phyloP scores from a whole-genome alignment of 257 asterid species.

The Solanum arcanum region DNA sequence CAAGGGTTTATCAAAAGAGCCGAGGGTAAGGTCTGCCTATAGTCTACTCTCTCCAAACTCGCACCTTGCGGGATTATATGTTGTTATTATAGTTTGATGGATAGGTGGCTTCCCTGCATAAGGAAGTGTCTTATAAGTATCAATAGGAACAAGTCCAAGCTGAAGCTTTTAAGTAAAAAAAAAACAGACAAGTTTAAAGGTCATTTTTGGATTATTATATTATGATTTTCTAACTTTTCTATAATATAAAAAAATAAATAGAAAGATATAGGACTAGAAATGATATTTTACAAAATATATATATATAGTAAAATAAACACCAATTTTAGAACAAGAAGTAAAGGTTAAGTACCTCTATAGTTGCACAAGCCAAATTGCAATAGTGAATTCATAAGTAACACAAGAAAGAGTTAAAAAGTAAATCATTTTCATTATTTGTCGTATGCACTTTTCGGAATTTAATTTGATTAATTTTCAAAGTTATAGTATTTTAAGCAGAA shows the following conservation, averaged over 20 bases:
- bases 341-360: no score
- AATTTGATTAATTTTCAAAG: no score
- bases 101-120: not conserved
- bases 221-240: not conserved
- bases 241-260: no score
- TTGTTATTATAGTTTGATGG: not conserved
- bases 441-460: fast-evolving
- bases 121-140: not conserved
- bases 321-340: not conserved
- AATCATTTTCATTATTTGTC: not conserved
- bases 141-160: not conserved
- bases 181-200: not conserved
- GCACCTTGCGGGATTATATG: not conserved
- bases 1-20: not conserved
- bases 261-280: no score
- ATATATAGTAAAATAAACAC: no score
- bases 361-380: not conserved
- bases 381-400: not conserved
- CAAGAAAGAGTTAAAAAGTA: no score
- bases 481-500: not conserved
- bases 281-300: no score
- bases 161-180: not conserved
- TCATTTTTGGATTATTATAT: no score
- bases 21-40: not conserved
- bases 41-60: not conserved